Percentiles rank a stretch among this genome's conserved stretches.
Evolutionary conservation across 805 yeast genomes (phyloP).

Genomic region (Kluyveromyces siamensis): DNA sequence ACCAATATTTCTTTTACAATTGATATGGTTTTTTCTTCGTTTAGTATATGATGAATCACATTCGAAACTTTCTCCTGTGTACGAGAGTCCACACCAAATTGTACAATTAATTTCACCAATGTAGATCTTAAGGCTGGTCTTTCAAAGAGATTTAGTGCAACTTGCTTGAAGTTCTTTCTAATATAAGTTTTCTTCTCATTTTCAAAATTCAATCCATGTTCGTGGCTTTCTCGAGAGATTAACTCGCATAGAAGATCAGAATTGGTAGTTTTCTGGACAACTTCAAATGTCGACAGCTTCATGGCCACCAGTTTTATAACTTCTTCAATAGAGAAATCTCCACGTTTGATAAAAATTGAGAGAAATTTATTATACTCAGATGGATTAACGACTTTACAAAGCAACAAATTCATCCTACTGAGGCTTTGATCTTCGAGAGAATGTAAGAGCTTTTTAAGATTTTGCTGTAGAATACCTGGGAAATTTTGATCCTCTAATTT

Average conservation of each 20-base stretch:
- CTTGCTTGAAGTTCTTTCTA: conserved; percentile 11
- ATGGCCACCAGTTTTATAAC: conserved; percentile 16
- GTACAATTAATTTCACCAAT: conserved; percentile 14
- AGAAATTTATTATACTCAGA: conserved; percentile 26
- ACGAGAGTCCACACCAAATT: conserved; percentile 15
- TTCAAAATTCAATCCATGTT: conserved; percentile 13
- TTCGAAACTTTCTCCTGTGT: conserved; percentile 7
- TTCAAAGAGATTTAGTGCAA: background rate
- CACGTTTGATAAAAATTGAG: conserved; percentile 25
- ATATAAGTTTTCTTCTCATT: conserved; percentile 17
- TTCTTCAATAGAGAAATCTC: conserved; percentile 15
- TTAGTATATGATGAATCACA: conserved; percentile 9
- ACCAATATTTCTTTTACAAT: conserved; percentile 9
- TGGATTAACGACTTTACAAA: conserved; percentile 14
- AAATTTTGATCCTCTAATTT: conserved; percentile 10
- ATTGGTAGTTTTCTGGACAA: conserved; percentile 18
- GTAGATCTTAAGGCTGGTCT: background rate
- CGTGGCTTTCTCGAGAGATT: conserved; percentile 4
- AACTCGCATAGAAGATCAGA: conserved; percentile 9
- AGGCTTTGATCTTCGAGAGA: conserved; percentile 1
- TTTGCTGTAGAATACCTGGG: conserved; percentile 24
- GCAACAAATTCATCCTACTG: conserved; percentile 13
- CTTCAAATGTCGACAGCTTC: conserved; percentile 22
- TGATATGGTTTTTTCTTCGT: conserved; percentile 5
- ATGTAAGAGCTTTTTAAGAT: conserved; percentile 15